These are phyloP conservation scores for Prunus mume DNA, from an alignment of 306 rosid species.

Conservation along the genomic window DNA sequence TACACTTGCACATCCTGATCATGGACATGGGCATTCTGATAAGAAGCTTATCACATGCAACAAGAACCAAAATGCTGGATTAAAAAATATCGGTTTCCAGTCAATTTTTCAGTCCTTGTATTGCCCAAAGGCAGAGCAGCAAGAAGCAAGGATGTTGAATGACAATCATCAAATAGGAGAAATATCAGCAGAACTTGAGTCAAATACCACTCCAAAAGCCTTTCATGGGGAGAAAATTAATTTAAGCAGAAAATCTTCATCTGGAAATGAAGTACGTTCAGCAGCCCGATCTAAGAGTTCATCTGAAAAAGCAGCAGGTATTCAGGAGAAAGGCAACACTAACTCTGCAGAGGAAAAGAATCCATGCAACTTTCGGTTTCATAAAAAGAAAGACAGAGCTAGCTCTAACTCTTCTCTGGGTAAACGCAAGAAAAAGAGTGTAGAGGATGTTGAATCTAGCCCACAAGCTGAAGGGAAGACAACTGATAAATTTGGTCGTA, in stretches of 20 bases:
- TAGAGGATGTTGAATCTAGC: conserved; percentile 35
- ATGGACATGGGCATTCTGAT: conserved; percentile 24
- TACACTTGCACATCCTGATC: conserved; percentile 34
- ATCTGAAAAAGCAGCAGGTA: conserved; percentile 27
- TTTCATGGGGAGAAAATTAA: conserved; percentile 36
- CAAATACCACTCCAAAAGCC: conserved; percentile 47
- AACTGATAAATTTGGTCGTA: conserved; percentile 22
- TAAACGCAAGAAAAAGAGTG: conserved; percentile 36
- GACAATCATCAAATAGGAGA: conserved; percentile 39
- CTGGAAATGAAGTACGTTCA: conserved; percentile 34
- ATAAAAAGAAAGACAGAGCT: conserved; percentile 37
- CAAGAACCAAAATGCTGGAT: conserved; percentile 33
- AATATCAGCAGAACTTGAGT: conserved; percentile 41
- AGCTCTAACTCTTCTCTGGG: conserved; percentile 39
- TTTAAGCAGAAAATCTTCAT: conserved; percentile 27
- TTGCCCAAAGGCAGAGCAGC: conserved; percentile 37
- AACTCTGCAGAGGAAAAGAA: conserved; percentile 28
- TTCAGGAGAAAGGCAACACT: conserved; percentile 39
- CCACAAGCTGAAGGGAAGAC: conserved; percentile 37
- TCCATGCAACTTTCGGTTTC: conserved; percentile 20
- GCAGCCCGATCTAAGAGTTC: conserved; percentile 35
- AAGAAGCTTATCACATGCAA: conserved; percentile 32
- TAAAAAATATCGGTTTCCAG: conserved; percentile 58
- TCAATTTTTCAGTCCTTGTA: conserved; percentile 73
- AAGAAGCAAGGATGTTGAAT: conserved; percentile 28